These are phyloP conservation scores for Gaillardinia entomophila DNA, from an alignment of 805 yeast species.

Conservation along the genomic window DNA sequence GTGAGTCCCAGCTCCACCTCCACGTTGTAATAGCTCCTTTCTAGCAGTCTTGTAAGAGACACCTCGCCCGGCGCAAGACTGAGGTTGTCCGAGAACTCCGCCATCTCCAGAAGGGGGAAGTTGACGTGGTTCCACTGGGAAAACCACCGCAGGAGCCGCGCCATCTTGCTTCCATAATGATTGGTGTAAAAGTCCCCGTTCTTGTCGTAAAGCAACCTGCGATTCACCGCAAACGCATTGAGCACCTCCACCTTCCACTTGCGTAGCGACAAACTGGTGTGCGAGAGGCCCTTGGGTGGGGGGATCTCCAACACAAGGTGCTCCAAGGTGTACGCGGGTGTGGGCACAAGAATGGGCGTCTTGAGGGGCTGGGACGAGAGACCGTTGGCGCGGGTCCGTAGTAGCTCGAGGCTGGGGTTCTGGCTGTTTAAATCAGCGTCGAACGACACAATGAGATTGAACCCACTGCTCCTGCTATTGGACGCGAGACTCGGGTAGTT, in stretches of 20 bases:
- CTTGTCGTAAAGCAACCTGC: constrained; percentile 8
- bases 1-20: too few relatives aligned
- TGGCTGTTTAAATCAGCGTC: constrained; percentile 25
- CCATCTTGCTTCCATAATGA: constrained; percentile 23
- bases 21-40: constrained; percentile 8
- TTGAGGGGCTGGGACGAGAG: constrained; percentile 3
- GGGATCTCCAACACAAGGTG: constrained; percentile 19
- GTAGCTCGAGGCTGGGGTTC: constrained; percentile 31
- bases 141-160: constrained; percentile 21
- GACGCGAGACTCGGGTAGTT: constrained; percentile 21
- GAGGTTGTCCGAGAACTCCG: constrained; percentile 14
- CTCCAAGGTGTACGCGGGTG: constrained; percentile 28
- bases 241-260: constrained; percentile 29
- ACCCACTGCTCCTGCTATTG: constrained; percentile 9
- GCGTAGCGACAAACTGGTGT: constrained; percentile 13
- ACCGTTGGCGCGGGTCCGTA: constrained; percentile 12
- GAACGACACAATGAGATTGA: constrained; percentile 31
- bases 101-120: constrained; percentile 11
- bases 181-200: constrained; percentile 14
- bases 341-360: constrained; percentile 31
- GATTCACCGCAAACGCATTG: constrained; percentile 23
- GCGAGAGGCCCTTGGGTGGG: constrained; percentile 14
- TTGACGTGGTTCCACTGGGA: constrained; percentile 13
- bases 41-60: constrained; percentile 15
- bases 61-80: constrained; percentile 15